Evolutionary conservation across 345 rosid species (phyloP).

Genomic region (Salix exigua): DNA sequence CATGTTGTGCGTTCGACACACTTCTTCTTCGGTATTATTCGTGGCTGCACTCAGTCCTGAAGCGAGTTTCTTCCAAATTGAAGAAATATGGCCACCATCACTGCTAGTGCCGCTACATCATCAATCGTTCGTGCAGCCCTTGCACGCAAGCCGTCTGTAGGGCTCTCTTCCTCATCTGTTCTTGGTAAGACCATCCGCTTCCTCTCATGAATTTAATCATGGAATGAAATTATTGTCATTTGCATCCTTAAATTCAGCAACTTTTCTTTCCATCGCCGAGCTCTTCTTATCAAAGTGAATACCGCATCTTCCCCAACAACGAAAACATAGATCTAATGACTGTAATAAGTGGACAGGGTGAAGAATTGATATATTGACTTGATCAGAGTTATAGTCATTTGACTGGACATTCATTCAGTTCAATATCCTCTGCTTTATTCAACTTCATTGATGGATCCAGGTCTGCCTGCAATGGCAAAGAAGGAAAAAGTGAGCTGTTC

Average conservation of each 20-base stretch:
- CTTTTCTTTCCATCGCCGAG: not conserved
- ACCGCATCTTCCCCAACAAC: too few species aligned
- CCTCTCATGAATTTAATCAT: not conserved
- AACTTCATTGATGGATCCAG: slow-evolving; percentile 23
- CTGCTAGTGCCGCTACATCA: slow-evolving; percentile 45
- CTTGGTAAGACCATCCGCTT: slow-evolving; percentile 43
- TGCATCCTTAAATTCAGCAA: not conserved
- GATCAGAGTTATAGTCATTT: not conserved
- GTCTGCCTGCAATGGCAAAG: slow-evolving; percentile 54
- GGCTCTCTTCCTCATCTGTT: slow-evolving; percentile 46
- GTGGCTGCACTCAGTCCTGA: not conserved
- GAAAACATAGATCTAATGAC: too few species aligned
- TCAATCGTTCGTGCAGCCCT: slow-evolving; percentile 44
- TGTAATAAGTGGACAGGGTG: too few species aligned
- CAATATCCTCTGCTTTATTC: not conserved
- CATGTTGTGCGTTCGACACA: slow-evolving; percentile 6
- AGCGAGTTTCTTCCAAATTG: slow-evolving; percentile 4
- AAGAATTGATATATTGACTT: too few species aligned
- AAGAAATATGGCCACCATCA: slow-evolving; percentile 56
- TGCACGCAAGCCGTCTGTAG: slow-evolving; percentile 35
- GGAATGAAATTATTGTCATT: not conserved
- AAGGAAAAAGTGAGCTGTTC: slow-evolving; percentile 64
- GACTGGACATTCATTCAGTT: not conserved
- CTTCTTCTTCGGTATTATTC: not conserved
- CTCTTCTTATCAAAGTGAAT: too few species aligned